Base-by-base conservation (phyloP, 768 basidiomycete species). In the Clitopilus hobsonii region DNA sequence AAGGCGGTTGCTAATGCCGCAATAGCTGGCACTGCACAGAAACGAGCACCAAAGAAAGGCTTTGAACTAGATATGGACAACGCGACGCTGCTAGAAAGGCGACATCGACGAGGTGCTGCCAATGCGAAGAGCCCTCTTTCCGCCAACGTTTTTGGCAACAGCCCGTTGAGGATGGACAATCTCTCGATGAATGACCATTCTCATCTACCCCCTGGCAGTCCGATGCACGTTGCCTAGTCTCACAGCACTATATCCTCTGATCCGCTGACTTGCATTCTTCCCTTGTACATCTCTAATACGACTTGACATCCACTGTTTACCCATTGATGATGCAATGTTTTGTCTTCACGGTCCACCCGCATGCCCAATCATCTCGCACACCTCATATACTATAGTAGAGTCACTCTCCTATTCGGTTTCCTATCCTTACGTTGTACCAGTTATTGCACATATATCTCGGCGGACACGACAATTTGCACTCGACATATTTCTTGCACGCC, bases 31-130 rank as follows among this genome's bases (percentile, higher is more conserved):
- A 20, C 28, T 18, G 57, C 57, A 45, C 41, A 45, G 30, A 57
- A 58, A 53, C 61, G 59, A 16, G 50, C 51, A 18, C 53, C 36
- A 1, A 58, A 54, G 22, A 54, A 38, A 50, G 75, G 66, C 7
- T 99, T 99, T 64, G 91, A 98, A 66, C 79, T 99, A 54, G 89
- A 94, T 65, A 71, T 99, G 52, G 83, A 89, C 61, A 85, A 80
- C 55, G 92, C 97, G 22, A 98, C 96, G 2, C 71, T 98, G 1
- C 77, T 98, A 5, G 93, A 90, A 11, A 72, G 89, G 60, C 72
- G 90, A 56, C 84, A 84, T 60, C 77, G 72, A 57, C 75, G 72
- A 27, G 62, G 53, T 48, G 63, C 53, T 10, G 56, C 62, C 18
- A 53, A 63, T 32, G 67, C 71, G 27, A 59, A 60, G 20, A 76